Base-by-base conservation (phyloP, 2,329 filamentous ascomycete genomes). In the Curvularia sp. region DNA sequence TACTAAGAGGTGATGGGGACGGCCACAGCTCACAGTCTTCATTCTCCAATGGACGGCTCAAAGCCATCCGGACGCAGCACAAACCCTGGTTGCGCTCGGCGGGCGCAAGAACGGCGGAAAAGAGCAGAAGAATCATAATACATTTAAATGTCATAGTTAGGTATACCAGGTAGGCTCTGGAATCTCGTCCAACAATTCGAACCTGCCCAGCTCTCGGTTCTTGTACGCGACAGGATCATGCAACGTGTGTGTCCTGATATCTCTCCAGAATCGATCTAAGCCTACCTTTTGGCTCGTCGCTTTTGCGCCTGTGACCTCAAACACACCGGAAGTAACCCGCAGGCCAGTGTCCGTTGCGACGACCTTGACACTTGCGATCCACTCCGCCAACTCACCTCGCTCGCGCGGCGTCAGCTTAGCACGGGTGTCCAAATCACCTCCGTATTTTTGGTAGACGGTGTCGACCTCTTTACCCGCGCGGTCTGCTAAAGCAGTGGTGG, bases 211-310 rank as follows among this genome's bases (percentile, higher is more conserved):
- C 73, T 89, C 87, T 3, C 83, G 74, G 55, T 88, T 86, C 80
- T 89, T 89, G 66, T 89, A 89, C 23, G 86, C 84, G 27, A 89
- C 86, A 0, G 87, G 87, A 71, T 89, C 87, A 74, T 89, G 87
- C 65, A 90, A 71, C 0, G 82, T 84, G 74, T 90, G 87, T 4
- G 86, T 89, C 5, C 87, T 74, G n/a, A 89, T 77, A 67, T 90
- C 87, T 45, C 87, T 80, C 86, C 86, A 89, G 73, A 87, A 89
- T 1, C 87, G 78, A 76, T 89, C 87, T 57, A 90, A 74, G 0
- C 86, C 86, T 1, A 87, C 82, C 64, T 83, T 87, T 53, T 77
- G 77, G 0, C 82, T 81, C 0, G 87, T 89, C 0, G 86, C 80
- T 59, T 83, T 82, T 0, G 86, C 80, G 0, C 85, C 87, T 0